Evolutionary conservation across 2,329 filamentous ascomycete species (phyloP).

Genomic region (Domatiomyces catenatus): DNA sequence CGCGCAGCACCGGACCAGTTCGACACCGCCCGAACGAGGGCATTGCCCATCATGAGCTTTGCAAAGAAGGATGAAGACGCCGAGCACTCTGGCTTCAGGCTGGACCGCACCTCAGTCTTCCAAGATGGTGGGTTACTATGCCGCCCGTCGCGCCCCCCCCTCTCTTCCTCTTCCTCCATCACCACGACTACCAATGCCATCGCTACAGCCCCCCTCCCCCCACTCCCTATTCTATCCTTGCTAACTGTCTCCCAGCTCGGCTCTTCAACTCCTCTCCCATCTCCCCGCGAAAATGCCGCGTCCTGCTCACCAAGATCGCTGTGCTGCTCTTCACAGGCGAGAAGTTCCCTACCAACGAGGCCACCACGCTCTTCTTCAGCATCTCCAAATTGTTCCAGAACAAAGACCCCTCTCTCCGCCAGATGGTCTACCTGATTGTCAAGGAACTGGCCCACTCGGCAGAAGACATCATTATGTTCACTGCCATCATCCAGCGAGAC

Average conservation of each 20-base stretch:
- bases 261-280: slow-evolving; percentile 96
- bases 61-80: slow-evolving; percentile 99
- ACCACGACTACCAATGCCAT: neutral
- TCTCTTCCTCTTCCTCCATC: neutral
- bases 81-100: slow-evolving; percentile 83
- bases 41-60: slow-evolving; percentile 57
- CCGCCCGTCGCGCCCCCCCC: neutral
- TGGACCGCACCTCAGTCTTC: slow-evolving; percentile 94
- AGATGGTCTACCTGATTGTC: slow-evolving; percentile 97
- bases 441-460: slow-evolving; percentile 93
- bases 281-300: slow-evolving; percentile 91
- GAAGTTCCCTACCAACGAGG: slow-evolving; percentile 92
- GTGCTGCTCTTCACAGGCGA: slow-evolving; percentile 94
- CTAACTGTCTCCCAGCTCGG: slow-evolving; percentile 47
- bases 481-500: slow-evolving; percentile 99
- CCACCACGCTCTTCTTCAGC: slow-evolving; percentile 94
- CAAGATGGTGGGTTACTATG: slow-evolving; percentile 61
- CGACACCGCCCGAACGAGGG: neutral
- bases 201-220: no score
- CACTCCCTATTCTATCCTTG: slow-evolving; percentile 1
- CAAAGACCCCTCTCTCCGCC: slow-evolving; percentile 91
- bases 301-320: slow-evolving; percentile 91
- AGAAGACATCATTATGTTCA: slow-evolving; percentile 99
- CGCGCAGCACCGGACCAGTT: neutral
- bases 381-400: slow-evolving; percentile 99